Conservation (phyloP, 495 filamentous ascomycete genomes). For the Annulohypoxylon maeteangense region DNA sequence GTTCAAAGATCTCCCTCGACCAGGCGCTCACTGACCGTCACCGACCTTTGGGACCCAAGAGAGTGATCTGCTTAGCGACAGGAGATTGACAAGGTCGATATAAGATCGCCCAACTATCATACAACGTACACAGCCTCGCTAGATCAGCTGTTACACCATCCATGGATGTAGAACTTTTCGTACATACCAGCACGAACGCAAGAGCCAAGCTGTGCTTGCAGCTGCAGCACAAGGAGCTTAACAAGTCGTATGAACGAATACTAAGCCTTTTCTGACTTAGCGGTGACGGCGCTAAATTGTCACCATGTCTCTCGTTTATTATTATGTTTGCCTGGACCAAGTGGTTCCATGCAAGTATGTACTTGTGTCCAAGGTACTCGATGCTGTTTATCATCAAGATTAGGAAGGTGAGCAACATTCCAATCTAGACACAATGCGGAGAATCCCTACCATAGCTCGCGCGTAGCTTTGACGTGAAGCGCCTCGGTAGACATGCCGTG, state of each 20-base stretch:
- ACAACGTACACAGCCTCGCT: conserved; percentile 26
- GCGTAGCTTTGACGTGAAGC: conserved; percentile 36
- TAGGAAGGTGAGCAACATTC: conserved; percentile 47
- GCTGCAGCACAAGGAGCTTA: conserved; percentile 22
- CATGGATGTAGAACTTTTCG: no score
- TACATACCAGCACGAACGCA: conserved; percentile 2
- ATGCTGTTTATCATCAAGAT: conserved; percentile 24
- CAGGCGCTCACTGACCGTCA: conserved; percentile 13
- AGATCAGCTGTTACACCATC: conserved; percentile 35
- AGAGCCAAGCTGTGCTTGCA: conserved; percentile 29
- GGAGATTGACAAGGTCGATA: conserved; percentile 12
- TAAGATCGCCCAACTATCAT: conserved; percentile 25
- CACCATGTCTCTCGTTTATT: conserved; percentile 26
- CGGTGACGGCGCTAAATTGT: conserved; percentile 38
- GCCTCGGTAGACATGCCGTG: conserved; percentile 17
- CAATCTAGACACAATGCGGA: conserved; percentile 35
- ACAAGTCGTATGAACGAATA: conserved; percentile 28
- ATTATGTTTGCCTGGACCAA: conserved; percentile 22
- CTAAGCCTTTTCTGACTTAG: conserved; percentile 35
- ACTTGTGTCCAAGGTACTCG: conserved; percentile 28
- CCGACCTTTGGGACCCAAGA: conserved; percentile 21
- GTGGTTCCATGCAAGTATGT: conserved; percentile 16
- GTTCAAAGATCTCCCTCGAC: conserved; percentile 11
- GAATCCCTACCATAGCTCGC: conserved; percentile 40
- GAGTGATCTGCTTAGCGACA: conserved; percentile 6